Percentiles rank a stretch among this genome's conserved stretches.
Conservation (phyloP, 306 rosid genomes). For the Biancaea sappan region DNA sequence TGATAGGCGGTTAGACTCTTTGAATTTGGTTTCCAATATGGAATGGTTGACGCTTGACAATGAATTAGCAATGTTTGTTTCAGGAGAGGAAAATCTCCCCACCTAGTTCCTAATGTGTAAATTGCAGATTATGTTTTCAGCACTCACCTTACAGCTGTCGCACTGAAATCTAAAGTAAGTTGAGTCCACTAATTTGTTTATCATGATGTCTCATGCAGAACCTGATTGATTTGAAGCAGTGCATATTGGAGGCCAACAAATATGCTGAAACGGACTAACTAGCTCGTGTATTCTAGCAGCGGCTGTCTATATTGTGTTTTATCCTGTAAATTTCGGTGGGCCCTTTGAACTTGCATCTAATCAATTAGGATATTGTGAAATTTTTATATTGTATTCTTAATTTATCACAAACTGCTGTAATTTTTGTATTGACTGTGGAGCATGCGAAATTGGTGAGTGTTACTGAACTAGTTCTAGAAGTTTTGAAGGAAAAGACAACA, state of each 20-base stretch:
- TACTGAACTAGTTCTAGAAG: not conserved
- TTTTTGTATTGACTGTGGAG: not conserved
- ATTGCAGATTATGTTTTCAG: not conserved
- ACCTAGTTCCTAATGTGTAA: not conserved
- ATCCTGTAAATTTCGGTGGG: not conserved
- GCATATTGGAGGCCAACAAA: conserved; percentile 1
- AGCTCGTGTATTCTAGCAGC: not conserved
- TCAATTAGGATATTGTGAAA: not conserved
- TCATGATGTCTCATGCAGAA: not conserved
- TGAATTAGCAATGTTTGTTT: not conserved
- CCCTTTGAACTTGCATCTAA: not conserved
- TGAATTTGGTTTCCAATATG: not conserved
- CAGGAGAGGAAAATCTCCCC: not conserved
- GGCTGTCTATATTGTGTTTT: not conserved
- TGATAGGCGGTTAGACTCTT: not conserved
- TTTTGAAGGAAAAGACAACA: not conserved
- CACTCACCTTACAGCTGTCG: not conserved
- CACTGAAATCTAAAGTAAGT: not conserved
- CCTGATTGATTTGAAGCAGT: not conserved
- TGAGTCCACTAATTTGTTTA: not conserved
- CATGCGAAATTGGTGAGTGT: not conserved
- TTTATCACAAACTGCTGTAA: not conserved
- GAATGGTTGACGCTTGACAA: not conserved
- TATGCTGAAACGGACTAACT: conserved; percentile 15
- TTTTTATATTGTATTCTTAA: not conserved